These are phyloP conservation scores for Carex kokanica DNA, from an alignment of 176 grass and related monocot species.

Conservation along the genomic window DNA sequence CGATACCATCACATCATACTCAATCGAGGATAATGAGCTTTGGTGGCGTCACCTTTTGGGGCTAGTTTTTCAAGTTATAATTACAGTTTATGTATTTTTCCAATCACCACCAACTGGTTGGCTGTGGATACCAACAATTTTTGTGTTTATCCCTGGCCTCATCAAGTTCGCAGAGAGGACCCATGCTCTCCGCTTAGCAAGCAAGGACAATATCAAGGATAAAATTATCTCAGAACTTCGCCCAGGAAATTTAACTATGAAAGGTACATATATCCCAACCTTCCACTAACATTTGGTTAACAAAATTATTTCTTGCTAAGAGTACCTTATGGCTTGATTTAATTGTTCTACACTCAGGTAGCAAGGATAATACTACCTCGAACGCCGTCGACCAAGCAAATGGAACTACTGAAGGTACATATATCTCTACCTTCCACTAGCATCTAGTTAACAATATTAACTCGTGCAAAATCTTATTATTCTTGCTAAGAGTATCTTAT, in stretches of 20 bases:
- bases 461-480: no score
- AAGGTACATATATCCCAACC: background rate
- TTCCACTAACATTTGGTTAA: no score
- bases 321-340: no score
- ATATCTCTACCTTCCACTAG: no score
- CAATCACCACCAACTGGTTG: slow-evolving; percentile 26
- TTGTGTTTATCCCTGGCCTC: slow-evolving; percentile 44
- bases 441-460: no score
- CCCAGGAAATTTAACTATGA: slow-evolving; percentile 3
- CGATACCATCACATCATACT: slow-evolving; percentile 55
- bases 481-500: no score
- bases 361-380: slow-evolving; percentile 36
- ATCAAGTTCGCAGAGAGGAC: slow-evolving; percentile 53
- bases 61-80: slow-evolving; percentile 32
- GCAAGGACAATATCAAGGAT: slow-evolving; percentile 43
- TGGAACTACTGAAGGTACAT: background rate
- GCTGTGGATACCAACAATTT: slow-evolving; percentile 3
- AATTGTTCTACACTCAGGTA: no score
- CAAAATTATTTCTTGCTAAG: no score
- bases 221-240: slow-evolving; percentile 38
- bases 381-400: slow-evolving; percentile 40
- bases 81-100: slow-evolving; percentile 35
- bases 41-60: slow-evolving; percentile 48
- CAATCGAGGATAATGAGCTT: no score
- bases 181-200: slow-evolving; percentile 35